Percentiles rank a stretch among this genome's conserved stretches.
Conservation (phyloP, 331 rosid species). For the Telfairia occidentalis region DNA sequence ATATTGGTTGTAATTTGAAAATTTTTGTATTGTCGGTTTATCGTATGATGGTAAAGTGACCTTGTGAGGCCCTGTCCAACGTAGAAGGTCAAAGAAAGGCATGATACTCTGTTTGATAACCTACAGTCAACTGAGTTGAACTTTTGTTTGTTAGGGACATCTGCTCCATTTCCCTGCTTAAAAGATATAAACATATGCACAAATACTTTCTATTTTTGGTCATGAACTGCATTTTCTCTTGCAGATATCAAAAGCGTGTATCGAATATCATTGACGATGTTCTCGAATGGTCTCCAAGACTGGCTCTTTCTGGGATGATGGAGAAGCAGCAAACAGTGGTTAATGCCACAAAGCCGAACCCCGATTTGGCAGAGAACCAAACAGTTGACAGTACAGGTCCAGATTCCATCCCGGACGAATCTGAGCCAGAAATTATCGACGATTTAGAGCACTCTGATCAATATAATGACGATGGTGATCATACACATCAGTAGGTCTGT, state of each 20-base stretch:
- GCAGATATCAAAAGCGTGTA: constrained; percentile 88
- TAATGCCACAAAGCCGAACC: constrained; percentile 44
- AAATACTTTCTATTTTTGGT: neutral
- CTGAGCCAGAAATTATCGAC: constrained; percentile 35
- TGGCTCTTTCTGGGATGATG: constrained; percentile 97
- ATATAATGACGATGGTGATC: neutral
- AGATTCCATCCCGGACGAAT: constrained; percentile 29
- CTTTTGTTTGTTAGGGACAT: neutral
- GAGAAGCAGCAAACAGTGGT: constrained; percentile 61
- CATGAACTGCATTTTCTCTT: neutral
- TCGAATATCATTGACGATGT: constrained; percentile 94
- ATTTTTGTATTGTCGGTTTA: too few species aligned
- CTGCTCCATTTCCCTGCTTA: neutral
- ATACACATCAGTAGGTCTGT: constrained; percentile 7
- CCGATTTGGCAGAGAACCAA: constrained; percentile 26
- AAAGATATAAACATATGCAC: neutral
- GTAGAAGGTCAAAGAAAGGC: neutral
- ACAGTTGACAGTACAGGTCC: constrained; percentile 21
- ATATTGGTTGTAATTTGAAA: neutral
- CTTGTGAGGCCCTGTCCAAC: neutral
- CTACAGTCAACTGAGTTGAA: neutral
- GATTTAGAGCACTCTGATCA: constrained; percentile 31
- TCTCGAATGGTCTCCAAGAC: constrained; percentile 85
- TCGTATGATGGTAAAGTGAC: neutral
- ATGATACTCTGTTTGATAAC: neutral